Conservation (phyloP, 768 basidiomycete species). For the Paxillus involutus region DNA sequence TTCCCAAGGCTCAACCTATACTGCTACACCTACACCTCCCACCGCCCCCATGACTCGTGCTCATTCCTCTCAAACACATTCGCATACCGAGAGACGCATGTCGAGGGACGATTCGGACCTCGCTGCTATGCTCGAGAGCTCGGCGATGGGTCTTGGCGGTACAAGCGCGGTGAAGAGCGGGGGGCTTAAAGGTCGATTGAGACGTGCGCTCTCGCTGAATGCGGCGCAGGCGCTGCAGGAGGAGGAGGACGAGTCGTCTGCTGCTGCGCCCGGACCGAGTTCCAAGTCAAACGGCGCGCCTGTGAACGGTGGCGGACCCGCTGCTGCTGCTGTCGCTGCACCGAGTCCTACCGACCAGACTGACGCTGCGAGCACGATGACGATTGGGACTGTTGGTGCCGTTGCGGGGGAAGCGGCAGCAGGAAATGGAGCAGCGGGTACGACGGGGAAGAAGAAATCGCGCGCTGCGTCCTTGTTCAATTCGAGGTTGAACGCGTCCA, state of each 20-base stretch:
- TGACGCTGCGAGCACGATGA: conserved; percentile 34
- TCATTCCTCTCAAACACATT: conserved; percentile 39
- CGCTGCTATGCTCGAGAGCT: conserved; percentile 47
- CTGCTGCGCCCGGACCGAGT: conserved; percentile 19
- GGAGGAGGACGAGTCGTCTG: conserved; percentile 37
- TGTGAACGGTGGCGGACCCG: not conserved
- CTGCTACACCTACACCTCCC: conserved; percentile 11
- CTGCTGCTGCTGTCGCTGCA: conserved; percentile 15
- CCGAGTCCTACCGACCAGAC: conserved; percentile 23
- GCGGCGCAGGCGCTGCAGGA: conserved; percentile 57
- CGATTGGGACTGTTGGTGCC: conserved; percentile 36
- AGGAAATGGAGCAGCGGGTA: conserved; percentile 21
- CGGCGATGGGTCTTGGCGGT: conserved; percentile 37
- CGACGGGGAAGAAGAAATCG: conserved; percentile 62
- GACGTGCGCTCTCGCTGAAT: conserved; percentile 71
- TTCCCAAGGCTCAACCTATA: conserved; percentile 31
- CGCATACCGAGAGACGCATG: conserved; percentile 71
- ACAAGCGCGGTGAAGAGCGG: conserved; percentile 48
- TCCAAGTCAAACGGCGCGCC: conserved; percentile 35
- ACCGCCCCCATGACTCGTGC: conserved; percentile 18
- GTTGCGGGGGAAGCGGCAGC: not conserved
- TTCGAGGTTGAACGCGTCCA: conserved; percentile 81
- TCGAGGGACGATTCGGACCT: conserved; percentile 77
- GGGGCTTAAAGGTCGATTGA: conserved; percentile 76
- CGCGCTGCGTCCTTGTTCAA: conserved; percentile 83